A percentile compares a stretch with the other conserved stretches of the same genome.
These are phyloP conservation scores for Hirschfeldia incana DNA, from an alignment of 345 rosid genomes.

Conservation along the genomic window DNA sequence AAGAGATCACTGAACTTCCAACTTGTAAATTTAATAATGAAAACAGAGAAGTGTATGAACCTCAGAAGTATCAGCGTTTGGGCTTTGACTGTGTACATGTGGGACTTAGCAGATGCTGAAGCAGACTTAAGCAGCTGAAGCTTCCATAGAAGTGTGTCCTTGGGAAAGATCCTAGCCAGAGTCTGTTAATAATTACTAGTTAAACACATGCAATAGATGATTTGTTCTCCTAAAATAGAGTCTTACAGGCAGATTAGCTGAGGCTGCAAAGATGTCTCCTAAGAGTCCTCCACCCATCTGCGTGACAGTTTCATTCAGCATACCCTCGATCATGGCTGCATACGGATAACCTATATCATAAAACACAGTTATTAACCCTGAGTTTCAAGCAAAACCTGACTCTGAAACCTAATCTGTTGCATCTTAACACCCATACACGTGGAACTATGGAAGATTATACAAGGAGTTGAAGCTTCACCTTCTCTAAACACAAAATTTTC, in stretches of 20 bases:
- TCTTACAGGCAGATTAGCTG: constrained; percentile 46
- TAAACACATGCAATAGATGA: neutral
- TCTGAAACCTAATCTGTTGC: neutral
- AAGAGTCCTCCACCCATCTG: constrained; percentile 36
- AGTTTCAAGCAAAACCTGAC: neutral
- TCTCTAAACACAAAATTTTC: constrained; percentile 38
- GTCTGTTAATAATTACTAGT: constrained; percentile 47
- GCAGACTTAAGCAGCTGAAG: constrained; percentile 63
- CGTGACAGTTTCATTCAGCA: constrained; percentile 35
- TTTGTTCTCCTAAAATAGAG: neutral
- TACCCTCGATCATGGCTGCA: constrained; percentile 30
- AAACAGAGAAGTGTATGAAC: constrained; percentile 33
- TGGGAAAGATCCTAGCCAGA: constrained; percentile 54
- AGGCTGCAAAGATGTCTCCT: constrained; percentile 33
- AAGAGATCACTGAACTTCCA: too few relatives aligned
- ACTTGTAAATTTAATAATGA: constrained; percentile 9
- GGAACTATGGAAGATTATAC: too few relatives aligned
- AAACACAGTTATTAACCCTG: neutral
- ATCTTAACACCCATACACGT: too few relatives aligned
- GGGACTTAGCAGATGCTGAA: constrained; percentile 56
- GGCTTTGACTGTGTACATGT: constrained; percentile 55
- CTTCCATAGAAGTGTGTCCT: constrained; percentile 77
- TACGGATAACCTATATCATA: constrained; percentile 37
- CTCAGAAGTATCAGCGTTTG: constrained; percentile 64
- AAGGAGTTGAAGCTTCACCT: constrained; percentile 33